These are phyloP conservation scores for Chlamydomonas asymmetrica DNA, from an alignment of 139 green algal genomes.

Conservation along the genomic window DNA sequence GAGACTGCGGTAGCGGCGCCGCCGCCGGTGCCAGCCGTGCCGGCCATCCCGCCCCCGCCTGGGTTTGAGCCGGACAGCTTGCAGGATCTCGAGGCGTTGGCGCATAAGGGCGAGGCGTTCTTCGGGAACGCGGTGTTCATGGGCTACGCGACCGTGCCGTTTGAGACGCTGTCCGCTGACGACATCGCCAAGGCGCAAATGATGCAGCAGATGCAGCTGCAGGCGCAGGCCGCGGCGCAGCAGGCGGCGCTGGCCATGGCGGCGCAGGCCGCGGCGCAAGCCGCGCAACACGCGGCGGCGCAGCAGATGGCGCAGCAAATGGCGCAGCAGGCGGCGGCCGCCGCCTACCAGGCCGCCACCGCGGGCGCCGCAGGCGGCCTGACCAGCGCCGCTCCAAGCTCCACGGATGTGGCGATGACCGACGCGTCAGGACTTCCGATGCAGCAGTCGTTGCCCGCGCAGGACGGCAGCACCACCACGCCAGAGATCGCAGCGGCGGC, in stretches of 20 bases:
- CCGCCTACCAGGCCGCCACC: not conserved
- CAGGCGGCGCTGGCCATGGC: not conserved
- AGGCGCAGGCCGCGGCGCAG: not conserved
- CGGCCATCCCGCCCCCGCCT: no score
- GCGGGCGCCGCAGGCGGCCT: no score
- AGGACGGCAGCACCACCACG: no score
- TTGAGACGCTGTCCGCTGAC: not conserved
- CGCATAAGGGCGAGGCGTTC: constrained; percentile 3
- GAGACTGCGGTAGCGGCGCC: not conserved
- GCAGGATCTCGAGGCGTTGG: no score
- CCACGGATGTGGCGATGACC: no score
- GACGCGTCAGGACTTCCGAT: no score
- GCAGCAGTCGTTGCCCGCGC: no score
- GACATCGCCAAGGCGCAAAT: not conserved
- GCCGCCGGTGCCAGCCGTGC: not conserved
- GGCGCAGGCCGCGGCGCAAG: no score
- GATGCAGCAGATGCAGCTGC: not conserved
- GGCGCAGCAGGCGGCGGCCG: not conserved
- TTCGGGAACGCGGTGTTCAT: constrained; percentile 14
- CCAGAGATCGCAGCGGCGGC: no score
- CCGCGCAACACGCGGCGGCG: not conserved
- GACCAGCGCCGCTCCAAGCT: not conserved
- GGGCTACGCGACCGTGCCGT: not conserved
- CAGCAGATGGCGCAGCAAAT: not conserved
- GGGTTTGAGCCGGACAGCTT: no score